A percentile compares a stretch with the other conserved stretches of the same genome.
Evolutionary conservation across 768 basidiomycete species (phyloP).

Genomic region (Exsudoporus frostii): DNA sequence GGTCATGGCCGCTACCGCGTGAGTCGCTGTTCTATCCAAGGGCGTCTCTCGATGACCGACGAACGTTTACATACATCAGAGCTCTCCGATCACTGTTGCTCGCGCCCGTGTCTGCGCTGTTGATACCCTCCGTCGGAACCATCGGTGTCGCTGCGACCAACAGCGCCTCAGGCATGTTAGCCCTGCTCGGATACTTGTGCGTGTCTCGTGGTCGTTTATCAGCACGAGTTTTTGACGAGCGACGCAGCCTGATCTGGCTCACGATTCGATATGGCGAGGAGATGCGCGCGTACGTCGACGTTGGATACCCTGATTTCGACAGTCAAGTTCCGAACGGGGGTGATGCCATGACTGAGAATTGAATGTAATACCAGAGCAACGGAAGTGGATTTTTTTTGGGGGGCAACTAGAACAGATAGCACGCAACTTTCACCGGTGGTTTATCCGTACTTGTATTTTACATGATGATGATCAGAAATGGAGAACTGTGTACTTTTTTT

Average conservation of each 20-base stretch:
- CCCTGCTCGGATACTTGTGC: slow-evolving; percentile 52
- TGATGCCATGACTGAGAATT: background rate
- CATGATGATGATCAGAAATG: background rate
- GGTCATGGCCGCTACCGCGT: slow-evolving; percentile 56
- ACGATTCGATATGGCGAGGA: slow-evolving; percentile 55
- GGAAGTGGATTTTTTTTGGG: background rate
- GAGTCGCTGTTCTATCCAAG: slow-evolving; percentile 17
- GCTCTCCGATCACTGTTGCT: slow-evolving; percentile 25
- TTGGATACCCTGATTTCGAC: slow-evolving; percentile 45
- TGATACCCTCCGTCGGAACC: slow-evolving; percentile 44
- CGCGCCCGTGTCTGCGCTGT: slow-evolving; percentile 10
- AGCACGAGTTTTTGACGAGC: background rate
- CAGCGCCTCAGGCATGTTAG: slow-evolving; percentile 42
- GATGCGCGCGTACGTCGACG: slow-evolving; percentile 55
- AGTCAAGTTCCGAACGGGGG: background rate
- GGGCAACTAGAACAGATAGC: background rate
- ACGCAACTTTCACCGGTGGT: no score
- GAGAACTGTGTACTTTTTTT: background rate
- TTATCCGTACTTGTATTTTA: background rate
- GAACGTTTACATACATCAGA: background rate
- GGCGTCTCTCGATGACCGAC: background rate
- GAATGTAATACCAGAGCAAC: background rate
- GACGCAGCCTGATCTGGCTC: slow-evolving; percentile 45
- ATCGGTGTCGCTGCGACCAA: slow-evolving; percentile 53
- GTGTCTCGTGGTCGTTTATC: slow-evolving; percentile 20